Conservation (phyloP, 225 moss, liverwort and hornwort species). For the Pseudisothecium myosuroides region DNA sequence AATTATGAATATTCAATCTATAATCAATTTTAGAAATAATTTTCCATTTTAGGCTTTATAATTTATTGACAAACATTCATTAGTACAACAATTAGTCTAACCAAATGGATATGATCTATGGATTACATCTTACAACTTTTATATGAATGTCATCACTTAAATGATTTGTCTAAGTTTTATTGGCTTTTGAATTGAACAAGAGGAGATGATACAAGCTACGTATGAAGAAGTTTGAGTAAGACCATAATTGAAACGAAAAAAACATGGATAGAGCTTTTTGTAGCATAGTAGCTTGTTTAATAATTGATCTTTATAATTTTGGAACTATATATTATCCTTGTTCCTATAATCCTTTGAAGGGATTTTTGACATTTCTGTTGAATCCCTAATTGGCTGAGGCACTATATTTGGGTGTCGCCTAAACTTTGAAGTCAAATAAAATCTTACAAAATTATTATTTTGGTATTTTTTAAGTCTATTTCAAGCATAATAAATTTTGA, state of each 20-base stretch:
- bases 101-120: rapidly evolving
- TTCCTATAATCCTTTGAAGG: background rate
- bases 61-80: background rate
- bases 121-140: background rate
- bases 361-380: background rate
- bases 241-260: rapidly evolving
- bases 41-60: background rate
- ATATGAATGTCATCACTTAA: no score
- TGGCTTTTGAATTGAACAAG: rapidly evolving
- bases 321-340: rapidly evolving
- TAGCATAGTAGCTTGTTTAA: background rate
- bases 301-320: background rate
- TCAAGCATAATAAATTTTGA: background rate
- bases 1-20: background rate
- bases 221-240: background rate
- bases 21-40: background rate
- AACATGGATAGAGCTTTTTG: background rate
- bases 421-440: background rate
- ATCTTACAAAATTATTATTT: background rate
- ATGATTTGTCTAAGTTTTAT: background rate
- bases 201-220: background rate
- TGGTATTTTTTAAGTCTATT: background rate
- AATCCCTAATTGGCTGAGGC: rapidly evolving
- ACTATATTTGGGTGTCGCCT: background rate
- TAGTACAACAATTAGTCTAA: background rate